A percentile compares a stretch with the other conserved stretches of the same genome.
phyloP scores from a whole-genome alignment of 163 green algal genomes.

The Chloromonas sp. region DNA sequence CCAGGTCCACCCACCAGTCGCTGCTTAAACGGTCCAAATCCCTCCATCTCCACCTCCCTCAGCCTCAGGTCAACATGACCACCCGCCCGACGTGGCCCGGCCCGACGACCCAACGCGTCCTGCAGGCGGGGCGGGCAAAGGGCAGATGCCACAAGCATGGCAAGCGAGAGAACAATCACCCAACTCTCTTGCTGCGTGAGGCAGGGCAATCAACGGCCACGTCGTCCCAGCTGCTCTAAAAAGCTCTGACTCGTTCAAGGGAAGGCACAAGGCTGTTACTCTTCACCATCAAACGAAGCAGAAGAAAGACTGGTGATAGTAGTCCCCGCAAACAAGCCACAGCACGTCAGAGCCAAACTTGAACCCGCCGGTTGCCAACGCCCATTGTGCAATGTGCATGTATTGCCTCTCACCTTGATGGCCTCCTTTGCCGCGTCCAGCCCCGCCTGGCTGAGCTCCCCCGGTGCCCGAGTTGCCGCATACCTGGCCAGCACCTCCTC shows the following conservation, averaged over 20 bases:
- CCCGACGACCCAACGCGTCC: background rate
- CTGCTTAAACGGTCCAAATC: conserved; percentile 80
- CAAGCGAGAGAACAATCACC: background rate
- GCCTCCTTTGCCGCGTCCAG: background rate
- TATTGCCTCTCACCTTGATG: background rate
- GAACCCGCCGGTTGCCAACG: too few relatives aligned
- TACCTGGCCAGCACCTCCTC: conserved; percentile 1
- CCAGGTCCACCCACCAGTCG: conserved; percentile 10
- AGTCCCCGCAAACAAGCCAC: too few relatives aligned
- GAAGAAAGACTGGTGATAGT: too few relatives aligned
- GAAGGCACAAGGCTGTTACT: too few relatives aligned
- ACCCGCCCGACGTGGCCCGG: too few relatives aligned
- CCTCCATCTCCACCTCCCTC: conserved; percentile 60
- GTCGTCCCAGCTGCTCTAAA: too few relatives aligned
- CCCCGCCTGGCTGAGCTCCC: background rate
- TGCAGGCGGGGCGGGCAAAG: background rate
- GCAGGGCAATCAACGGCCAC: too few relatives aligned
- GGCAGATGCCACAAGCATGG: background rate
- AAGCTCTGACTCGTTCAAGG: too few relatives aligned
- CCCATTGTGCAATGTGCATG: background rate
- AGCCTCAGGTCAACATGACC: conserved; percentile 39
- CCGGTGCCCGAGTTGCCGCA: conserved; percentile 1
- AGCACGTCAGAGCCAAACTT: too few relatives aligned
- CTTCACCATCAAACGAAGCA: too few relatives aligned
- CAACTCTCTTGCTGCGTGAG: too few relatives aligned